Conservation (phyloP, 129 eudicot genomes). For the Lactuca sativa region DNA sequence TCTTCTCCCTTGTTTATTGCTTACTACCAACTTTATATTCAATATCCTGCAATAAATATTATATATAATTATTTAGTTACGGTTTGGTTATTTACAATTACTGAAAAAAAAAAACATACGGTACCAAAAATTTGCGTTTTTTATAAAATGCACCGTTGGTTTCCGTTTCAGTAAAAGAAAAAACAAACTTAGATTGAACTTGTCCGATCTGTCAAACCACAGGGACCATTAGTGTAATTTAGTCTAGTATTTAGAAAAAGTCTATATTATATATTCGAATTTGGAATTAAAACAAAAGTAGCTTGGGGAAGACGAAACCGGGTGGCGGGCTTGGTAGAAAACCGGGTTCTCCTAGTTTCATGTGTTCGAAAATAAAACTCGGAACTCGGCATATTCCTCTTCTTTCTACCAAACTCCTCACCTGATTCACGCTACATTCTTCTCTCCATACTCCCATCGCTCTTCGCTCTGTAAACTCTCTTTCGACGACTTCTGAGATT, state of each 20-base stretch:
- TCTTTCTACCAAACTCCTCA: background rate
- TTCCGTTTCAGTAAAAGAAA: too few species aligned
- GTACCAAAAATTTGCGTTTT: too few species aligned
- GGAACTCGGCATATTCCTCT: slow-evolving; percentile 23
- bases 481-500: background rate
- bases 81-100: too few species aligned
- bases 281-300: slow-evolving; percentile 9
- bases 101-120: too few species aligned
- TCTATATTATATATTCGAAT: background rate
- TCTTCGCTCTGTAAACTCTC: slow-evolving; percentile 1
- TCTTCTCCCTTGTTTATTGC: too few species aligned
- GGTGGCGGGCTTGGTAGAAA: slow-evolving; percentile 11
- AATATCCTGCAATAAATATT: too few species aligned
- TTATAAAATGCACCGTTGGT: too few species aligned
- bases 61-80: too few species aligned
- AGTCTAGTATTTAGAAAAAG: background rate
- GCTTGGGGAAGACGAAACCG: slow-evolving; percentile 32
- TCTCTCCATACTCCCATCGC: background rate
- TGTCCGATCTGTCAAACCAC: too few species aligned
- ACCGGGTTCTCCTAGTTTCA: slow-evolving; percentile 35
- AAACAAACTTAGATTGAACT: too few species aligned
- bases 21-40: too few species aligned
- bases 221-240: too few species aligned
- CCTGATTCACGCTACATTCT: slow-evolving; percentile 16
- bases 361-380: slow-evolving; percentile 15